These are phyloP conservation scores for Alternaria arbusti DNA, from an alignment of 2,329 filamentous ascomycete species.

Conservation along the genomic window DNA sequence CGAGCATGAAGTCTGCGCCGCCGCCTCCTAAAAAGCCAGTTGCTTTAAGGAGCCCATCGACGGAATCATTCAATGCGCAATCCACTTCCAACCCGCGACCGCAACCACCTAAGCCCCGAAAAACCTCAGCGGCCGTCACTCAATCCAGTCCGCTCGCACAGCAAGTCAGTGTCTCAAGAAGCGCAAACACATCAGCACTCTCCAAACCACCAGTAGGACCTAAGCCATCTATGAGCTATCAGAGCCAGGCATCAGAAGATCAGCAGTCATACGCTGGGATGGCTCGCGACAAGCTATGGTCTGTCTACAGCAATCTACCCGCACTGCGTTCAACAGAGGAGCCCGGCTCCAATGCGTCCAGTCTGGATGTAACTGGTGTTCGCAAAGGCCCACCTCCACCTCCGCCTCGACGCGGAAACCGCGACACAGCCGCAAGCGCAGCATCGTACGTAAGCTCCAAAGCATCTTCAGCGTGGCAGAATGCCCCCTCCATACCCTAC, in stretches of 20 bases:
- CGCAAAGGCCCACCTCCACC: conserved; percentile 42
- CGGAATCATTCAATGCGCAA: conserved; percentile 20
- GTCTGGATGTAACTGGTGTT: conserved; percentile 13
- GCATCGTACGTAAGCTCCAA: conserved; percentile 49
- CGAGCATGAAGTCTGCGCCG: conserved; percentile 40
- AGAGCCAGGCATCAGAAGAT: conserved; percentile 20
- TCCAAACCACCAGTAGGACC: conserved; percentile 37
- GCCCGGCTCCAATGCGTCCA: conserved; percentile 12
- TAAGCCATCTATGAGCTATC: conserved; percentile 32
- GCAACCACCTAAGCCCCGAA: conserved; percentile 44
- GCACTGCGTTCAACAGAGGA: conserved; percentile 36
- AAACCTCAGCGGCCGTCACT: conserved; percentile 31
- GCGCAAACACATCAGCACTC: conserved; percentile 42
- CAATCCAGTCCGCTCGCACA: conserved; percentile 39
- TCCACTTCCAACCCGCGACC: conserved; percentile 36
- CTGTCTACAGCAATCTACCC: conserved; percentile 50
- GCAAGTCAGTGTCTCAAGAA: conserved; percentile 19
- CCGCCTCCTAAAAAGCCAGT: conserved; percentile 42
- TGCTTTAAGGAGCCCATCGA: conserved; percentile 49
- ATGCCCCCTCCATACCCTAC: conserved; percentile 40
- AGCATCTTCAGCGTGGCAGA: conserved; percentile 43
- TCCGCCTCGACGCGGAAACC: conserved; percentile 45
- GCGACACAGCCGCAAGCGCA: conserved; percentile 47
- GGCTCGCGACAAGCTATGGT: conserved; percentile 48
- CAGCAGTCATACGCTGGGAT: conserved; percentile 45